Evolutionary conservation across 2,329 filamentous ascomycete species (phyloP).

Genomic region (Xylariaceae sp.): DNA sequence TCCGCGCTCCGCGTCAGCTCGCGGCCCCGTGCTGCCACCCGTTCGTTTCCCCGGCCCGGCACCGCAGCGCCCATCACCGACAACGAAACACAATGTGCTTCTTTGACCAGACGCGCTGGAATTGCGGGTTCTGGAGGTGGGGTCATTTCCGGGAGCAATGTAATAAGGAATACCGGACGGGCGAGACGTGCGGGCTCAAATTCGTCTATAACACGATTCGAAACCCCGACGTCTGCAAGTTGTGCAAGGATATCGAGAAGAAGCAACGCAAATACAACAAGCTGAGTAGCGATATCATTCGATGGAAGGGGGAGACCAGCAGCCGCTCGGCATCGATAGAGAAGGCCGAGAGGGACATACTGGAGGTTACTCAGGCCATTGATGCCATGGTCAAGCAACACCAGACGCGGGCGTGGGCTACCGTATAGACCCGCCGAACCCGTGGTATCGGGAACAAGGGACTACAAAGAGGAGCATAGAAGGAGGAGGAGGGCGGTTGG

Average conservation of each 20-base stretch:
- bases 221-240: slow-evolving; percentile 65
- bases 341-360: slow-evolving; percentile 65
- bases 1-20: neutral
- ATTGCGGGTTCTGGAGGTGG: slow-evolving; percentile 92
- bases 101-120: slow-evolving; percentile 84
- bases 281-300: slow-evolving; percentile 68
- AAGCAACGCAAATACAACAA: slow-evolving; percentile 72
- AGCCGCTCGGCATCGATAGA: slow-evolving; percentile 70
- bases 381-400: slow-evolving; percentile 42
- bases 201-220: slow-evolving; percentile 72
- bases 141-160: slow-evolving; percentile 89
- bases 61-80: slow-evolving; percentile 3
- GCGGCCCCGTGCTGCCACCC: slow-evolving; percentile 9
- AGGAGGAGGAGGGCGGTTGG: neutral
- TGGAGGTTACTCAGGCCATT: slow-evolving; percentile 59
- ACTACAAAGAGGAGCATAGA: neutral
- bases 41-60: neutral
- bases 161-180: slow-evolving; percentile 89
- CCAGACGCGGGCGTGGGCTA: slow-evolving; percentile 38
- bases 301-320: slow-evolving; percentile 69
- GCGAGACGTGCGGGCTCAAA: slow-evolving; percentile 93
- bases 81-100: slow-evolving; percentile 69
- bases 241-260: slow-evolving; percentile 85
- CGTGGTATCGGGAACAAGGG: slow-evolving; percentile 5
- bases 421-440: slow-evolving; percentile 29